Conservation (phyloP, 305 asterid genomes). For the Withania somnifera region DNA sequence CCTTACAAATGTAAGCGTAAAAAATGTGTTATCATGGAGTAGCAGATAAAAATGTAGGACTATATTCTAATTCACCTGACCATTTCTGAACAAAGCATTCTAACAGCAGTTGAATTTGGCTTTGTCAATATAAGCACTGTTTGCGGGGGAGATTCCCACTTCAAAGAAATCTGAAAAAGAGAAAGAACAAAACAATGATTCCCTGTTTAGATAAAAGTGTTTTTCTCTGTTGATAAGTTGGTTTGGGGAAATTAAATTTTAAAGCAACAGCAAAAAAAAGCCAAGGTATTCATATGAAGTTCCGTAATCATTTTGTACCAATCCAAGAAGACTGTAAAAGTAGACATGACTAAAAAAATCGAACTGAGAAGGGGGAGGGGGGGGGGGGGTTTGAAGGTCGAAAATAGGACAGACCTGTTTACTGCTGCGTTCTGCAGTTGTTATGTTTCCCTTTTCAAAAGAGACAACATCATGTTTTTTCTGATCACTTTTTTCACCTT, state of each 20-base stretch:
- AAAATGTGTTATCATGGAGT: not conserved
- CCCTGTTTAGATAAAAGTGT: not conserved
- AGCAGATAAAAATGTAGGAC: not conserved
- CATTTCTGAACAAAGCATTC: constrained; percentile 63
- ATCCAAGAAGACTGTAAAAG: not conserved
- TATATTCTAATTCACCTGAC: constrained; percentile 46
- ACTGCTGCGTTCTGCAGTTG: constrained; percentile 92
- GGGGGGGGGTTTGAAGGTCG: not conserved
- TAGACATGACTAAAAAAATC: not conserved
- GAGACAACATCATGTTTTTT: constrained; percentile 92
- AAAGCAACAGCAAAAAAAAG: not conserved
- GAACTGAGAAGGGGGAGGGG: not conserved
- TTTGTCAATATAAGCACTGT: constrained; percentile 87
- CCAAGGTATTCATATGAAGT: not conserved
- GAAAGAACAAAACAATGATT: not conserved
- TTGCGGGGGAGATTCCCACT: constrained; percentile 92
- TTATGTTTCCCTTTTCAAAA: constrained; percentile 87
- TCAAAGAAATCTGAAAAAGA: constrained; percentile 73
- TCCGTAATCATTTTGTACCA: not conserved
- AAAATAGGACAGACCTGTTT: constrained; percentile 54
- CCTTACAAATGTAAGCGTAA: not conserved
- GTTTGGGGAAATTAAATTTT: not conserved
- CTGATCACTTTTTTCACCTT: constrained; percentile 82
- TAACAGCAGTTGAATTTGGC: constrained; percentile 82
- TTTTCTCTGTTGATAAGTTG: not conserved